Evolutionary conservation across 169 alveolate genomes (phyloP).

Genomic region (Plasmodium yoelii): DNA sequence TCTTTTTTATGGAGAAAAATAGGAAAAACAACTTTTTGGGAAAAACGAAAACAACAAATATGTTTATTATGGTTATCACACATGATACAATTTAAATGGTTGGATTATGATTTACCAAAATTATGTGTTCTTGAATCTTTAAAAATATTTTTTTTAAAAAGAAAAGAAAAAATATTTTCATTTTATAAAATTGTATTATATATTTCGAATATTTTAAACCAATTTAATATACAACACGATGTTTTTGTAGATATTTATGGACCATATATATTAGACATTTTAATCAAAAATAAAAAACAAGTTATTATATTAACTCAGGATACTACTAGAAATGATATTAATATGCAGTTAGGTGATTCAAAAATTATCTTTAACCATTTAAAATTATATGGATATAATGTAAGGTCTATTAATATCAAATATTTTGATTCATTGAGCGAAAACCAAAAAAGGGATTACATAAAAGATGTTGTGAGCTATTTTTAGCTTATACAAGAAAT

Average conservation of each 20-base stretch:
- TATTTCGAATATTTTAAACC: conserved; percentile 41
- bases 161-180: conserved; percentile 72
- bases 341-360: conserved; percentile 43
- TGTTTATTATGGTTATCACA: conserved; percentile 85
- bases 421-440: conserved; percentile 35
- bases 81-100: conserved; percentile 79
- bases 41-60: conserved; percentile 74
- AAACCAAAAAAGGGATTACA: conserved; percentile 5
- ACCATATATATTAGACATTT: conserved; percentile 66
- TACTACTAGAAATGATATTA: conserved; percentile 71
- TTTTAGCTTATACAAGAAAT: conserved; percentile 8
- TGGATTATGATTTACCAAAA: conserved; percentile 77
- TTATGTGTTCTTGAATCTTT: conserved; percentile 81
- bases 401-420: conserved; percentile 35
- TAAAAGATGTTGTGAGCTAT: conserved; percentile 13
- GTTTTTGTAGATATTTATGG: conserved; percentile 54
- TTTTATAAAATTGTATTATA: conserved; percentile 24
- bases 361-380: conserved; percentile 56
- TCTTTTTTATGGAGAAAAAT: conserved; percentile 84
- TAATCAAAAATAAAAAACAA: conserved; percentile 52
- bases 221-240: conserved; percentile 33
- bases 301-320: conserved; percentile 73
- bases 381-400: conserved; percentile 69
- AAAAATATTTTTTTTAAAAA: conserved; percentile 61
- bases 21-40: conserved; percentile 84